Conservation (phyloP, 768 basidiomycete genomes). For the Phlebiopsis flavidoalba region DNA sequence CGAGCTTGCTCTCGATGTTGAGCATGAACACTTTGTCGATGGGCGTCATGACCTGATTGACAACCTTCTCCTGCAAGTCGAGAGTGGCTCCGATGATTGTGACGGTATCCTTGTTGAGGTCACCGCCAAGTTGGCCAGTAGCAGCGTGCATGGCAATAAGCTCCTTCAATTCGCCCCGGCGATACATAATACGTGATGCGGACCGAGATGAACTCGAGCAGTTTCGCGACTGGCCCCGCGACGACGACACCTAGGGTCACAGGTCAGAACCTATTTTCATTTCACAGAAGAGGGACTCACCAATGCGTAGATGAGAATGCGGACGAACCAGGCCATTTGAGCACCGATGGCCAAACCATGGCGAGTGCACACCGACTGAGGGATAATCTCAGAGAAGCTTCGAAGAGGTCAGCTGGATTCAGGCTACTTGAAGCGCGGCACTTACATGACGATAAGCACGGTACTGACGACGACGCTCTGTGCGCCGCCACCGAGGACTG, state of each 20-base stretch:
- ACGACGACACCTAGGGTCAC: slow-evolving; percentile 49
- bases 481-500: slow-evolving; percentile 67
- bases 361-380: slow-evolving; percentile 79
- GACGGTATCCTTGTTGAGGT: slow-evolving; percentile 77
- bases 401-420: background rate
- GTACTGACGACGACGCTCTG: slow-evolving; percentile 72
- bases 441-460: slow-evolving; percentile 78
- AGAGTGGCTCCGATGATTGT: slow-evolving; percentile 83
- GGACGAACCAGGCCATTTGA: slow-evolving; percentile 67
- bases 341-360: slow-evolving; percentile 82
- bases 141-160: slow-evolving; percentile 80
- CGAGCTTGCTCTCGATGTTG: slow-evolving; percentile 71
- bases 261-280: background rate
- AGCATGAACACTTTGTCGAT: slow-evolving; percentile 78
- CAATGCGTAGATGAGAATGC: slow-evolving; percentile 55
- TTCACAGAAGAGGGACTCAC: slow-evolving; percentile 30
- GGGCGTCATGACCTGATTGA: slow-evolving; percentile 76
- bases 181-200: slow-evolving; percentile 83
- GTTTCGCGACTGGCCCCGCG: slow-evolving; percentile 77
- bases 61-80: slow-evolving; percentile 71
- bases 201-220: slow-evolving; percentile 69
- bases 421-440: slow-evolving; percentile 14
- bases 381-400: slow-evolving; percentile 85
- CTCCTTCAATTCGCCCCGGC: slow-evolving; percentile 74
- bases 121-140: slow-evolving; percentile 67